phyloP scores from a whole-genome alignment of 192 early-diverging fungal genomes.

The Funneliformis mosseae region DNA sequence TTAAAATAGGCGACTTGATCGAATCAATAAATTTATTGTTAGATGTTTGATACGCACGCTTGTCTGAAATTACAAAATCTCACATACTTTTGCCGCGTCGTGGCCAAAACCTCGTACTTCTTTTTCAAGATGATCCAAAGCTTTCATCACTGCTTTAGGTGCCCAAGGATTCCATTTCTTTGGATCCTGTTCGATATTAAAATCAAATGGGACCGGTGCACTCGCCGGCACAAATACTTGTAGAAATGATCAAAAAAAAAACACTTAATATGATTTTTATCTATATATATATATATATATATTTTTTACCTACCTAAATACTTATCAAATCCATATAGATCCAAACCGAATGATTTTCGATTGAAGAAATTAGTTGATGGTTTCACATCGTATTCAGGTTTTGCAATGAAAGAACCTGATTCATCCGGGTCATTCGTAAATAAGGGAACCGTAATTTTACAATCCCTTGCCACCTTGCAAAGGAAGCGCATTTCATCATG shows the following conservation, averaged over 20 bases:
- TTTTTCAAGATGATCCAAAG: conserved; percentile 65
- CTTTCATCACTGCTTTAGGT: conserved; percentile 45
- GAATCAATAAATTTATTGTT: background rate
- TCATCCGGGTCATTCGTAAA: conserved; percentile 85
- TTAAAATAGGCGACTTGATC: conserved; percentile 65
- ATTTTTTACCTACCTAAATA: conserved; percentile 59
- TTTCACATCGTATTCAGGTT: conserved; percentile 38
- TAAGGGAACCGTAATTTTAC: conserved; percentile 77
- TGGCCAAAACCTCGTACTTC: conserved; percentile 69
- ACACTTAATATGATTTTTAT: background rate
- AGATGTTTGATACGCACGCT: background rate
- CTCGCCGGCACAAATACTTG: conserved; percentile 59
- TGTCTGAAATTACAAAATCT: background rate
- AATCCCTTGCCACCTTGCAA: conserved; percentile 74
- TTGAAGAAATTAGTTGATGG: background rate
- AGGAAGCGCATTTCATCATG: conserved; percentile 82
- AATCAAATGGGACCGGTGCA: conserved; percentile 52
- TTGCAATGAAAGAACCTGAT: conserved; percentile 62
- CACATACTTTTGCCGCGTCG: conserved; percentile 57
- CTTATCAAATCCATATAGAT: conserved; percentile 82
- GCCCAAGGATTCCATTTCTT: conserved; percentile 61
- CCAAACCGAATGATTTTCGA: conserved; percentile 65
- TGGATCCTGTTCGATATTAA: conserved; percentile 39
- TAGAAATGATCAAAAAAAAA: background rate
- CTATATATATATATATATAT: background rate